Percentiles rank a stretch among this genome's conserved stretches.
These are phyloP conservation scores for Russula griseocarnosa DNA, from an alignment of 768 basidiomycete species.

Conservation along the genomic window DNA sequence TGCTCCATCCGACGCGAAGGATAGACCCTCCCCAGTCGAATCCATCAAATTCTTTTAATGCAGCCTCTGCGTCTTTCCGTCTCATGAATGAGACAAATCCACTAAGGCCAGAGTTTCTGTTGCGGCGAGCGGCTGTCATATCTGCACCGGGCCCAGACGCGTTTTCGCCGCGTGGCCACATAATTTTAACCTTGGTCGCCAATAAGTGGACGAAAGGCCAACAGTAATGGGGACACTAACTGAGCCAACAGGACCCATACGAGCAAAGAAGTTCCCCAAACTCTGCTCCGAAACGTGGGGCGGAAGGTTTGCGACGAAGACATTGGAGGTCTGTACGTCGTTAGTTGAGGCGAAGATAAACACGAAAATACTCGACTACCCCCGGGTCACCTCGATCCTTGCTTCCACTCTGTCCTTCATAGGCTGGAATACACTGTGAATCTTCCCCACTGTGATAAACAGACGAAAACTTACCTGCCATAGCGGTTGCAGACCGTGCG, in stretches of 20 bases:
- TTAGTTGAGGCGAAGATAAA: slow-evolving; percentile 12
- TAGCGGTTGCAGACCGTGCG: slow-evolving; percentile 79
- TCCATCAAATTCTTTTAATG: slow-evolving; percentile 86
- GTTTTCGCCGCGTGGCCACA: slow-evolving; percentile 94
- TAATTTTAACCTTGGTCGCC: slow-evolving; percentile 74
- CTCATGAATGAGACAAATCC: slow-evolving; percentile 98
- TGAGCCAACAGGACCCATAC: slow-evolving; percentile 88
- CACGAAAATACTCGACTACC: slow-evolving; percentile 40
- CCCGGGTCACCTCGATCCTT: slow-evolving; percentile 85
- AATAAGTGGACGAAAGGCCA: slow-evolving; percentile 10
- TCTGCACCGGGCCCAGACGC: slow-evolving; percentile 65
- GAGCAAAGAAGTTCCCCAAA: slow-evolving; percentile 88
- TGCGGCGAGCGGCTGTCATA: slow-evolving; percentile 66
- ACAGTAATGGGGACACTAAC: slow-evolving; percentile 42
- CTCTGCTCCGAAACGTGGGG: slow-evolving; percentile 78
- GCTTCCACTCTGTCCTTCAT: slow-evolving; percentile 87
- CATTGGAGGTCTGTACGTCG: slow-evolving; percentile 75
- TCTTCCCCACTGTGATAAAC: background rate
- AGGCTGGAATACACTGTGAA: slow-evolving; percentile 45
- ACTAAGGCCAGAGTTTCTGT: slow-evolving; percentile 74
- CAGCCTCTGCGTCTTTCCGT: slow-evolving; percentile 83
- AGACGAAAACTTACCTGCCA: slow-evolving; percentile 61
- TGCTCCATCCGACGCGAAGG: slow-evolving; percentile 93
- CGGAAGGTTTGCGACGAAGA: slow-evolving; percentile 94
- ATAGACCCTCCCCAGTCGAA: slow-evolving; percentile 91